Evolutionary conservation across 176 grass and related monocot genomes (phyloP).

Genomic region (Oryza australiensis): DNA sequence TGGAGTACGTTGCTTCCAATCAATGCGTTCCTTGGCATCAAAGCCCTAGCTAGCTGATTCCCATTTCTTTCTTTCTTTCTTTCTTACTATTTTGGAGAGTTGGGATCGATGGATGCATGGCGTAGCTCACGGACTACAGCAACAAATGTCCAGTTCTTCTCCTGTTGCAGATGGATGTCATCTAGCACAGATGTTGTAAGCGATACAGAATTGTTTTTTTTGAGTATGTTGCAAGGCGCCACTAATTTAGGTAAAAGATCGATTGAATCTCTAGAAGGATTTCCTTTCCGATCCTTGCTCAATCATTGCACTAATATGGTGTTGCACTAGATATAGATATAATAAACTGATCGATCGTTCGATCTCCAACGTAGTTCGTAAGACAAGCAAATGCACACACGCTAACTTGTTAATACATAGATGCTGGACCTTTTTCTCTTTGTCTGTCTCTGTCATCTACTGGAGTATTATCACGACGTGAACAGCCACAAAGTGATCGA

Average conservation of each 20-base stretch:
- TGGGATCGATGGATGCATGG: neutral
- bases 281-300: neutral
- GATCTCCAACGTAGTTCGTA: neutral
- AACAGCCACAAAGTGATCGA: too few species aligned
- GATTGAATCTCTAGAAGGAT: neutral
- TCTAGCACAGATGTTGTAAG: too few species aligned
- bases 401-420: neutral
- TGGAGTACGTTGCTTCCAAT: slow-evolving; percentile 54
- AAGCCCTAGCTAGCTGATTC: slow-evolving; percentile 29
- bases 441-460: neutral
- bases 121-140: neutral
- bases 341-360: neutral
- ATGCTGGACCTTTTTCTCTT: neutral
- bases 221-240: neutral
- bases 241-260: neutral
- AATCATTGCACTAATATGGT: neutral
- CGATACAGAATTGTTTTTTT: neutral
- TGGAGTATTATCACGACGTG: too few species aligned
- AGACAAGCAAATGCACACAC: neutral
- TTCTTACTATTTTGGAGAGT: neutral
- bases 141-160: neutral
- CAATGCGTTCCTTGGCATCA: slow-evolving; percentile 58
- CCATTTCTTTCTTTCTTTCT: neutral
- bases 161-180: neutral
- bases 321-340: neutral